These are phyloP conservation scores for Thalassiosira delicatula DNA, from an alignment of 352 stramenopile species.

Conservation along the genomic window DNA sequence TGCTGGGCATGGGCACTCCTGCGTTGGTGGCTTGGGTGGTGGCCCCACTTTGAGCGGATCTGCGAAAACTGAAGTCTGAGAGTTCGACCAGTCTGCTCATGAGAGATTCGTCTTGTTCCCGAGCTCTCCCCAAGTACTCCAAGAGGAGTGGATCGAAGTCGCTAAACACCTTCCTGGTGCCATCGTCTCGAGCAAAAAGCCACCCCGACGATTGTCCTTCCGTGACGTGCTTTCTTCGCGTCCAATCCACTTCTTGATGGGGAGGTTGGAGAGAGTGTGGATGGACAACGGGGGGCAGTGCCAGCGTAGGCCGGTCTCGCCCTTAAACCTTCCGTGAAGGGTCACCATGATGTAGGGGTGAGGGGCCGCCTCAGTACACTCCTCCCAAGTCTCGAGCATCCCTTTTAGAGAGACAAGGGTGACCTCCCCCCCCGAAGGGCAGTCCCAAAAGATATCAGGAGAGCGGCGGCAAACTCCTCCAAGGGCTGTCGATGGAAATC, in stretches of 20 bases:
- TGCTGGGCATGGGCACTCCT: no score
- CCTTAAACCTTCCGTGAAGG: constrained; percentile 51
- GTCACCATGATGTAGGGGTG: not conserved
- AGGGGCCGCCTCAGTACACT: not conserved
- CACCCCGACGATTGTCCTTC: no score
- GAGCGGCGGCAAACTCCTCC: not conserved
- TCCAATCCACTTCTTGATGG: not conserved
- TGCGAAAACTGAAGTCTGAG: no score
- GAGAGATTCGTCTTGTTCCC: no score
- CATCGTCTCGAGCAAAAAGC: no score
- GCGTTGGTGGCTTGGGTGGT: no score
- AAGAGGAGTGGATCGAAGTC: no score
- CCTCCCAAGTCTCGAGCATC: not conserved
- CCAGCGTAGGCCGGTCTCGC: constrained; percentile 5
- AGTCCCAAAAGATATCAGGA: not conserved
- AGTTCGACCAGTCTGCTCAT: no score
- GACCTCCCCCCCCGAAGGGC: not conserved
- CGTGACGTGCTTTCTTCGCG: no score
- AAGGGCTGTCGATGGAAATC: not conserved
- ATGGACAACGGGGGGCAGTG: not conserved
- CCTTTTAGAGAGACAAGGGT: not conserved
- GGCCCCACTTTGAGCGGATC: no score
- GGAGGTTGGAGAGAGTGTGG: not conserved
- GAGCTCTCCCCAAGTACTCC: no score
- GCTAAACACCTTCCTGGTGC: no score